Conservation (phyloP, 2,329 filamentous ascomycete species). For the Dactylellina haptotyla region DNA sequence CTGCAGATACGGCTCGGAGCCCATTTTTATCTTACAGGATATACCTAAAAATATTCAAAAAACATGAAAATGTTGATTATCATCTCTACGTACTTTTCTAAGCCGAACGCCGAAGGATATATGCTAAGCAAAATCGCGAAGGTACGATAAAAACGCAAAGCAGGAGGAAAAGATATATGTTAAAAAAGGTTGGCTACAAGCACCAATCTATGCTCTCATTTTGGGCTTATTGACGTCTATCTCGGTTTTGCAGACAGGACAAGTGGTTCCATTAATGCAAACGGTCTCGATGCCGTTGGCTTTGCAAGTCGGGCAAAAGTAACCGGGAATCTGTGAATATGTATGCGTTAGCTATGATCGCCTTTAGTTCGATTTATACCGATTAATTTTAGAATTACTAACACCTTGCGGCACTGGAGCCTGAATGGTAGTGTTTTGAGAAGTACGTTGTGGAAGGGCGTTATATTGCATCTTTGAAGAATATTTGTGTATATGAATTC, state of each 20-base stretch:
- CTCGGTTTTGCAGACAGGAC: conserved; percentile 53
- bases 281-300: conserved; percentile 54
- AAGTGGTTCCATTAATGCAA: conserved; percentile 56
- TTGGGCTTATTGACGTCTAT: conserved; percentile 46
- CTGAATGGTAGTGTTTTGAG: conserved; percentile 13
- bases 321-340: conserved; percentile 54
- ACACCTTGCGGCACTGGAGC: conserved; percentile 6
- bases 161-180: background rate
- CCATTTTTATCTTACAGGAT: no score
- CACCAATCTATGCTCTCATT: background rate
- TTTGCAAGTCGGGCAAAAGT: conserved; percentile 56
- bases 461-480: conserved; percentile 15
- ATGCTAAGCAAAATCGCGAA: background rate
- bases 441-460: background rate
- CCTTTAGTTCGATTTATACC: background rate
- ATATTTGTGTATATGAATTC: background rate
- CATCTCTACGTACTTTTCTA: conserved; percentile 11
- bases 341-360: background rate
- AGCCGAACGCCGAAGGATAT: conserved; percentile 37
- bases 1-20: no score
- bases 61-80: conserved; percentile 1
- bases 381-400: background rate
- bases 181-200: background rate
- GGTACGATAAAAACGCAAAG: background rate
- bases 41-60: background rate